A percentile compares a stretch with the other conserved stretches of the same genome.
These are phyloP conservation scores for Allium sativum DNA, from an alignment of 106 monocot species.

Conservation along the genomic window DNA sequence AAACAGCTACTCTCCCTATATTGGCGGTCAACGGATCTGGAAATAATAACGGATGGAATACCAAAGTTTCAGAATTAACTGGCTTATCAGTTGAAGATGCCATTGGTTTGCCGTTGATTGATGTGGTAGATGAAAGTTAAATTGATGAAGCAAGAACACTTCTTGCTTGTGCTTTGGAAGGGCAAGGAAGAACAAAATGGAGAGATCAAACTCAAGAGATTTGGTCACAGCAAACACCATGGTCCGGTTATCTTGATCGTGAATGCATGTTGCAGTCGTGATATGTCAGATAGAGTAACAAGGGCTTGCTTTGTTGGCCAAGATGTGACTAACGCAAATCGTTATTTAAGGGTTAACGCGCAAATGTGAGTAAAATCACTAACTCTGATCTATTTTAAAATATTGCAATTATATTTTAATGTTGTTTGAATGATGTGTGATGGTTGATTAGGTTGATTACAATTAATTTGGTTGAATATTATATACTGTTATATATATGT, in stretches of 20 bases:
- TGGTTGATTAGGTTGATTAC: no score
- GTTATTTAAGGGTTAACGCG: no score
- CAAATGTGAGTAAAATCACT: no score
- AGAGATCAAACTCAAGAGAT: constrained; percentile 61
- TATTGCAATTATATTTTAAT: no score
- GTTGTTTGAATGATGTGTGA: no score
- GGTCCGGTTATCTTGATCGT: constrained; percentile 57
- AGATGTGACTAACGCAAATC: constrained; percentile 70
- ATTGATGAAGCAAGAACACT: constrained; percentile 42
- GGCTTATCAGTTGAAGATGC: constrained; percentile 62
- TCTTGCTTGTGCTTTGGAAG: constrained; percentile 47
- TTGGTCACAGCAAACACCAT: constrained; percentile 21
- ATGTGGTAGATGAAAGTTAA: constrained; percentile 53
- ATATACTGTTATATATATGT: no score
- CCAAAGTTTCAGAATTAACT: constrained; percentile 70
- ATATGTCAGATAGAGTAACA: constrained; percentile 38
- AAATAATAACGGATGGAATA: constrained; percentile 83
- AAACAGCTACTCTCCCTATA: constrained; percentile 79
- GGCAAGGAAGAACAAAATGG: constrained; percentile 77
- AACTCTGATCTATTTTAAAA: no score
- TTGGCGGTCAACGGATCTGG: constrained; percentile 67
- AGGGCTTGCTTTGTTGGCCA: constrained; percentile 83
- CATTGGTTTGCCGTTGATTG: constrained; percentile 50
- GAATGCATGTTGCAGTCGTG: constrained; percentile 74
- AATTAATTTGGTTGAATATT: no score